Evolutionary conservation across 306 rosid genomes (phyloP).

Genomic region (Hippophae gyantsensis): DNA sequence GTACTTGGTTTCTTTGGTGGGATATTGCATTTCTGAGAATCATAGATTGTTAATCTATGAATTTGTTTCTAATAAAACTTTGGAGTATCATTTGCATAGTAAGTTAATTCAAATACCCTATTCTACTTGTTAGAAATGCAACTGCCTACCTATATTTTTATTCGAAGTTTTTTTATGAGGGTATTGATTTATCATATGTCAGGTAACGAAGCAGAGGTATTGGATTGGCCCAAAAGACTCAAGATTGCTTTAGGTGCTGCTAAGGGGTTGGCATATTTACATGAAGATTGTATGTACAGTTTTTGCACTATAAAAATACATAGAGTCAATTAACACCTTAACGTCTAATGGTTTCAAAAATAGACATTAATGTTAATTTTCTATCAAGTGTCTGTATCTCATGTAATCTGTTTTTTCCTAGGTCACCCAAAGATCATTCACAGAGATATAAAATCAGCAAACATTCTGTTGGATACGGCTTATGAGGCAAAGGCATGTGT

Average conservation of each 20-base stretch:
- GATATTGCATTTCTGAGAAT: constrained; percentile 64
- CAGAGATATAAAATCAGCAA: constrained; percentile 87
- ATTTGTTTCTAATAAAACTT: constrained; percentile 74
- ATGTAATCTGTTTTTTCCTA: constrained; percentile 21
- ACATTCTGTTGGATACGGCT: constrained; percentile 72
- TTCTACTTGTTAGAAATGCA: not conserved
- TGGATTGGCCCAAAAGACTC: constrained; percentile 74
- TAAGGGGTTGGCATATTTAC: constrained; percentile 82
- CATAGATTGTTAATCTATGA: constrained; percentile 79
- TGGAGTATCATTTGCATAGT: constrained; percentile 87
- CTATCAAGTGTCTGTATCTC: not conserved
- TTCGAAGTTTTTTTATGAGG: constrained; percentile 4
- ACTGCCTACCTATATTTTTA: not conserved
- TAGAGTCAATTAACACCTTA: not conserved
- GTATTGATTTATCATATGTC: constrained; percentile 3
- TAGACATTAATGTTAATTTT: not conserved
- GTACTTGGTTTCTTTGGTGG: constrained; percentile 73
- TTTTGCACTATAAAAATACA: not conserved
- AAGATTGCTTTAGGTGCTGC: constrained; percentile 88
- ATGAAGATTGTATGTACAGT: constrained; percentile 68
- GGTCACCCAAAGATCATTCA: constrained; percentile 94
- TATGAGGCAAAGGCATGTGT: constrained; percentile 64
- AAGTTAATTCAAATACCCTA: constrained; percentile 21
- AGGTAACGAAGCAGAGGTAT: constrained; percentile 47
- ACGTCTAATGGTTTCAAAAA: not conserved